A percentile compares a stretch with the other conserved stretches of the same genome.
phyloP scores from a whole-genome alignment of 2,329 filamentous ascomycete genomes.

The Nigrospora sphaerica region DNA sequence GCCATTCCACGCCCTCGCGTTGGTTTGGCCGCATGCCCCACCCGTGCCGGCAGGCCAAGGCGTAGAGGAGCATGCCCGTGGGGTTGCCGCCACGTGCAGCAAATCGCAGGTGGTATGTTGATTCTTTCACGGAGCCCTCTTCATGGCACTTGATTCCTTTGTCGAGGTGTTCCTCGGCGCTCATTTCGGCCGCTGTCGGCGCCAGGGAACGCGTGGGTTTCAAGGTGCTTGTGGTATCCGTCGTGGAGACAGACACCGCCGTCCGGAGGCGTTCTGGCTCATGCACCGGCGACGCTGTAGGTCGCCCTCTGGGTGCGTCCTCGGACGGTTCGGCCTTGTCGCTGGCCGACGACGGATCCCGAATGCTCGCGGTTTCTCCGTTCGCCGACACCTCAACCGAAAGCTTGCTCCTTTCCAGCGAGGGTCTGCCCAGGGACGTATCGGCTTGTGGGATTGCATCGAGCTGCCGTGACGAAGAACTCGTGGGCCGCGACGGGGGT shows the following conservation, averaged over 20 bases:
- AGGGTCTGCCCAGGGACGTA: conserved; percentile 35
- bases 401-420: conserved; percentile 42
- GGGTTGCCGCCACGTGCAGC: conserved; percentile 81
- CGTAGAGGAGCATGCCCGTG: conserved; percentile 93
- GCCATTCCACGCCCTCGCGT: conserved; percentile 82
- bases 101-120: conserved; percentile 88
- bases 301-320: conserved; percentile 40
- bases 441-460: conserved; percentile 29
- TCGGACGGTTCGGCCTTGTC: conserved; percentile 34
- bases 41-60: conserved; percentile 87
- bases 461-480: conserved; percentile 35
- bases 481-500: conserved; percentile 53
- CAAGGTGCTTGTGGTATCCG: conserved; percentile 48
- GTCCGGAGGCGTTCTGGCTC: conserved; percentile 34
- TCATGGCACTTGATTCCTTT: conserved; percentile 90
- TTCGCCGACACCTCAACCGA: conserved; percentile 38
- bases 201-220: conserved; percentile 38
- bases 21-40: conserved; percentile 97
- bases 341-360: conserved; percentile 38
- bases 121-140: conserved; percentile 80
- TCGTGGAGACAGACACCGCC: conserved; percentile 41
- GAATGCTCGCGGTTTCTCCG: conserved; percentile 35
- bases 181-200: conserved; percentile 60
- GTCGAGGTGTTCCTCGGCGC: conserved; percentile 79
- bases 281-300: conserved; percentile 28